Evolutionary conservation across 768 basidiomycete genomes (phyloP).

Genomic region (Podaxis sp.): DNA sequence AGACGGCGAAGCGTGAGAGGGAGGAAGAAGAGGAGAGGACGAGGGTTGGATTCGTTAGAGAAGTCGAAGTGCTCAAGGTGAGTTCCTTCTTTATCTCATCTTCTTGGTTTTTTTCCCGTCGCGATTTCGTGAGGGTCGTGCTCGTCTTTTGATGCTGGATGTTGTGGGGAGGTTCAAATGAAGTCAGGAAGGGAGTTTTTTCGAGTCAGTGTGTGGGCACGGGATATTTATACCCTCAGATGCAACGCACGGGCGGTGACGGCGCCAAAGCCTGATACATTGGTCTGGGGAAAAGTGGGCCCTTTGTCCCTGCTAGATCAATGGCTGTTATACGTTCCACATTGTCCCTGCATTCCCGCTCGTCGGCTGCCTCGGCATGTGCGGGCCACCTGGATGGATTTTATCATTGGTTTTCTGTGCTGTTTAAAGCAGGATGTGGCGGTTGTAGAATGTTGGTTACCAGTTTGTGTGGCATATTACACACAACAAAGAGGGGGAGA

Average conservation of each 20-base stretch:
- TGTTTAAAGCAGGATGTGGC: too few relatives aligned
- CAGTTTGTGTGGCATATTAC: too few relatives aligned
- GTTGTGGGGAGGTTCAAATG: not conserved
- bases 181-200: not conserved
- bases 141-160: not conserved
- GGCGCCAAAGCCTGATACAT: not conserved
- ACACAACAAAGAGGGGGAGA: not conserved
- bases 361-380: not conserved
- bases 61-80: conserved; percentile 81
- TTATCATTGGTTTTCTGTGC: not conserved
- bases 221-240: not conserved
- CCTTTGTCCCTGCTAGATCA: not conserved
- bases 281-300: not conserved
- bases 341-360: not conserved
- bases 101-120: not conserved
- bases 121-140: too few relatives aligned
- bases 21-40: conserved; percentile 62
- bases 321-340: not conserved
- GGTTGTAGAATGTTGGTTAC: too few relatives aligned
- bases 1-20: conserved; percentile 15
- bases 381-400: not conserved
- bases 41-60: conserved; percentile 72
- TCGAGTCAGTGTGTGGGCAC: not conserved
- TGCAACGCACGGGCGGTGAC: not conserved
- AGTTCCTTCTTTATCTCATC: conserved; percentile 23